A percentile compares a stretch with the other conserved stretches of the same genome.
Evolutionary conservation across 1,284 basidiomycete species (phyloP).

Genomic region (Ceratobasidium sp.): DNA sequence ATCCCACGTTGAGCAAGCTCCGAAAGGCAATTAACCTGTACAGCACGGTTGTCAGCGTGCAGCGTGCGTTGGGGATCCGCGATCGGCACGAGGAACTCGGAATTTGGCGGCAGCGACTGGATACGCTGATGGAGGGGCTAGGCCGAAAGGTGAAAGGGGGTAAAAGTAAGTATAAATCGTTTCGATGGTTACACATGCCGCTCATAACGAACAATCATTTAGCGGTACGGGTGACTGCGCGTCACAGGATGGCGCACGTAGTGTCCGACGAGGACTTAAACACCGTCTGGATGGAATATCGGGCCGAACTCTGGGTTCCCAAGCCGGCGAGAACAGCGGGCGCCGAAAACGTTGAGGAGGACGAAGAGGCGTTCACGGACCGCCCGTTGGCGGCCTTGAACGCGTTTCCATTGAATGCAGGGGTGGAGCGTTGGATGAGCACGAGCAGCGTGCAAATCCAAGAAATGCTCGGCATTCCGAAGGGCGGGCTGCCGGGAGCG

Average conservation of each 20-base stretch:
- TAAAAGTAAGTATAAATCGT: conserved; percentile 10
- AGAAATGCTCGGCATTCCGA: neutral
- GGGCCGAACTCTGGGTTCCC: neutral
- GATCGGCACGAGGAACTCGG: neutral
- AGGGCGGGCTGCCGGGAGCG: neutral
- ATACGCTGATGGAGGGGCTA: neutral
- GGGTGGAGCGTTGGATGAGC: neutral
- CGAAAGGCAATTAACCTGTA: neutral
- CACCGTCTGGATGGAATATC: neutral
- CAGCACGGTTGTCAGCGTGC: neutral
- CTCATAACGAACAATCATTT: too few species aligned
- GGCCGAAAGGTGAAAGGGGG: neutral
- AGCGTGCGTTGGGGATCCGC: neutral
- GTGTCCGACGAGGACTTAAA: neutral
- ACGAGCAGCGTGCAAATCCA: neutral
- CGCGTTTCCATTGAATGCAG: neutral
- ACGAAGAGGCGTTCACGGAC: neutral
- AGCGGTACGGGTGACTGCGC: neutral
- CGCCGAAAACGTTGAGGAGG: neutral
- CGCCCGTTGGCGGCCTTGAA: neutral
- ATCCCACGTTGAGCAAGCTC: neutral
- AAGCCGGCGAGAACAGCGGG: neutral
- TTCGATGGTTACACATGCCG: too few species aligned
- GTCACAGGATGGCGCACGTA: neutral
- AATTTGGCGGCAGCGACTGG: neutral